Conservation (phyloP, 176 grass and related monocot genomes). For the Ensete ventricosum region DNA sequence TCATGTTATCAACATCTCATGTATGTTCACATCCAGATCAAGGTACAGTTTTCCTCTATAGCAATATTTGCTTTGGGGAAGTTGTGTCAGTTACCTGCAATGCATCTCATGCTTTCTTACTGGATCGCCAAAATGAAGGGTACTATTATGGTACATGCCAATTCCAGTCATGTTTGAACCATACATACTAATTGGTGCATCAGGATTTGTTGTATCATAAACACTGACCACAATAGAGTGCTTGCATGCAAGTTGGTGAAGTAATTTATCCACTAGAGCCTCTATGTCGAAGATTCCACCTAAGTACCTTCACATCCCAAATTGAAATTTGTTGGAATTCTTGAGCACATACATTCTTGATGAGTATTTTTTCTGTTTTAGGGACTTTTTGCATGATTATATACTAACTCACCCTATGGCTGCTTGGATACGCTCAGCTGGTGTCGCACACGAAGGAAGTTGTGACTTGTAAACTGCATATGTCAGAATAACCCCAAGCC, state of each 20-base stretch:
- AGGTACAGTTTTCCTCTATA: not conserved
- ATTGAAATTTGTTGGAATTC: not conserved
- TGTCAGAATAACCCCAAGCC: constrained; percentile 83
- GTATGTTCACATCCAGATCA: not conserved
- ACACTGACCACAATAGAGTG: constrained; percentile 90
- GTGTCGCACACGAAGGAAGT: constrained; percentile 54
- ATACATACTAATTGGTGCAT: constrained; percentile 72
- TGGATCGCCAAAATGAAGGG: constrained; percentile 89
- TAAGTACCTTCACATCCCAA: constrained; percentile 48
- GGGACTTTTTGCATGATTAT: not conserved
- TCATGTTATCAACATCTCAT: too few relatives aligned
- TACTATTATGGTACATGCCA: constrained; percentile 48
- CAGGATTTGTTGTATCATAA: constrained; percentile 71
- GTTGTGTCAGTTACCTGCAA: constrained; percentile 60
- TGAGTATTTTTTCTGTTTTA: not conserved
- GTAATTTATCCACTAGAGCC: constrained; percentile 82
- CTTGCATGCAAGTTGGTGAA: constrained; percentile 83
- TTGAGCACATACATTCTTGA: not conserved
- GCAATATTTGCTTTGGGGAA: not conserved
- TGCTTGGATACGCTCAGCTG: constrained; percentile 52
- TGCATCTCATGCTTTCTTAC: constrained; percentile 94
- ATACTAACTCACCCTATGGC: constrained; percentile 61
- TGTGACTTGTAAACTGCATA: constrained; percentile 84
- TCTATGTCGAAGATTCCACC: constrained; percentile 98
- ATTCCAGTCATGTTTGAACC: constrained; percentile 40